phyloP scores from a whole-genome alignment of 208 protist species.

The Wallacemonas rigidus region DNA sequence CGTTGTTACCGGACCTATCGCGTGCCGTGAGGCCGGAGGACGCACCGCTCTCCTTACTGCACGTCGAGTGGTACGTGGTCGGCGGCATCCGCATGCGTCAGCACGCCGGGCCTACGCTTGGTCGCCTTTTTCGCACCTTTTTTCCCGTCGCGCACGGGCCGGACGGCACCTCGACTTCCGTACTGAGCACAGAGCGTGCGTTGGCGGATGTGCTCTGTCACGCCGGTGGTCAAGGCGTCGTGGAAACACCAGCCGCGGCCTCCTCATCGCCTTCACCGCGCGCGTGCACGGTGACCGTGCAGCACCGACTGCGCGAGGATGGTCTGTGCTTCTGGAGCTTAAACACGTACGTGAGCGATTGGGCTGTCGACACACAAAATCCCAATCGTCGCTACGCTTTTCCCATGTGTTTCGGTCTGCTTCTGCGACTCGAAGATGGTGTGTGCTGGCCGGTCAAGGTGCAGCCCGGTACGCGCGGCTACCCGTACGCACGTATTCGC shows the following conservation, averaged over 20 bases:
- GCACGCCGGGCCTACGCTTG: slow-evolving; percentile 37
- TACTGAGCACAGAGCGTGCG: not conserved
- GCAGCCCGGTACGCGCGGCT: slow-evolving; percentile 38
- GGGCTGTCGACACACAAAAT: slow-evolving; percentile 30
- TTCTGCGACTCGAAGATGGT: slow-evolving; percentile 33
- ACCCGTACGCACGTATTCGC: slow-evolving; percentile 34
- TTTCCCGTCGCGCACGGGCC: slow-evolving; percentile 23
- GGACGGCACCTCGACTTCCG: not conserved
- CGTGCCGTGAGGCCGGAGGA: not conserved
- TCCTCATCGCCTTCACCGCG: not conserved
- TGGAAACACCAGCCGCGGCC: too few relatives aligned
- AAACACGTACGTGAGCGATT: slow-evolving; percentile 53
- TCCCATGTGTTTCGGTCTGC: slow-evolving; percentile 43
- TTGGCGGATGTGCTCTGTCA: slow-evolving; percentile 5
- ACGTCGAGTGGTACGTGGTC: slow-evolving; percentile 73
- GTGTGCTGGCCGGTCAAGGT: slow-evolving; percentile 49
- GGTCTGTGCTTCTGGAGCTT: slow-evolving; percentile 69
- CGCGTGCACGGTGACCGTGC: slow-evolving; percentile 15
- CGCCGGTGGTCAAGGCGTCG: too few relatives aligned
- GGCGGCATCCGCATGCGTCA: slow-evolving; percentile 45
- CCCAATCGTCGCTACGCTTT: slow-evolving; percentile 33
- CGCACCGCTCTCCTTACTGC: slow-evolving; percentile 21
- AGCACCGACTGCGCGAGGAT: slow-evolving; percentile 68
- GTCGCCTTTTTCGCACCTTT: slow-evolving; percentile 36
- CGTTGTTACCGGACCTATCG: not conserved